phyloP scores from a whole-genome alignment of 1,139 yeast species.

The Saccharomyces hybrid region DNA sequence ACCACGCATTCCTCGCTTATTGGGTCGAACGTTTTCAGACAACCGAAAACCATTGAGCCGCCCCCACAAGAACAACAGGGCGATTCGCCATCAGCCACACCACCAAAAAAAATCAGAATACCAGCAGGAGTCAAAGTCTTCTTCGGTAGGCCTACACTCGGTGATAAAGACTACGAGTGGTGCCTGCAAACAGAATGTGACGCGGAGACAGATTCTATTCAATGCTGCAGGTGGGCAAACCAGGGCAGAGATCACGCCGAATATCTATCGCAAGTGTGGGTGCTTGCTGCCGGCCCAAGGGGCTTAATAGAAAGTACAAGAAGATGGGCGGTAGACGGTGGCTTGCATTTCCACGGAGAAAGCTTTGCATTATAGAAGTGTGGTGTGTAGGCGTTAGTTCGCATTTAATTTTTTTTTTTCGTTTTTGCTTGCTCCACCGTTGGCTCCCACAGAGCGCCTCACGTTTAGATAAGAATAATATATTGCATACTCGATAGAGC shows the following conservation, averaged over 20 bases:
- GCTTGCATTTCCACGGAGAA: slow-evolving; percentile 79
- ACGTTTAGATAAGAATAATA: no score
- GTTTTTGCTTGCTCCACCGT: background rate
- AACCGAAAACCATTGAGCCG: slow-evolving; percentile 22
- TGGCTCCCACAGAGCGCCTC: no score
- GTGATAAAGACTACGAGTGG: slow-evolving; percentile 43
- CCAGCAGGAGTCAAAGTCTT: slow-evolving; percentile 35
- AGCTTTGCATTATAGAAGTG: slow-evolving; percentile 41
- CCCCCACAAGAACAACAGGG: slow-evolving; percentile 6
- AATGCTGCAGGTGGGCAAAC: slow-evolving; percentile 26
- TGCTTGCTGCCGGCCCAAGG: slow-evolving; percentile 80
- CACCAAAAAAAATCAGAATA: slow-evolving; percentile 16
- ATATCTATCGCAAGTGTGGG: slow-evolving; percentile 63
- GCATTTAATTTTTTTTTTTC: background rate
- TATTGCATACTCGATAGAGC: no score
- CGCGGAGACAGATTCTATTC: slow-evolving; percentile 22
- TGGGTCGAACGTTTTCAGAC: slow-evolving; percentile 16
- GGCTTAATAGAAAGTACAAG: slow-evolving; percentile 69
- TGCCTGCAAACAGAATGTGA: slow-evolving; percentile 44
- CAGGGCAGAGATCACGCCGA: slow-evolving; percentile 22
- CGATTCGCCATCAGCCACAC: slow-evolving; percentile 1
- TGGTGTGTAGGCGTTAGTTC: background rate
- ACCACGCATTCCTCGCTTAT: slow-evolving; percentile 5
- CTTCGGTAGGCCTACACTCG: slow-evolving; percentile 44
- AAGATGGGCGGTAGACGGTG: slow-evolving; percentile 77